Evolutionary conservation across 78 protist species (phyloP), one percentile per base, ranked within the genome.

Genomic region (Protostelium mycophagum): DNA sequence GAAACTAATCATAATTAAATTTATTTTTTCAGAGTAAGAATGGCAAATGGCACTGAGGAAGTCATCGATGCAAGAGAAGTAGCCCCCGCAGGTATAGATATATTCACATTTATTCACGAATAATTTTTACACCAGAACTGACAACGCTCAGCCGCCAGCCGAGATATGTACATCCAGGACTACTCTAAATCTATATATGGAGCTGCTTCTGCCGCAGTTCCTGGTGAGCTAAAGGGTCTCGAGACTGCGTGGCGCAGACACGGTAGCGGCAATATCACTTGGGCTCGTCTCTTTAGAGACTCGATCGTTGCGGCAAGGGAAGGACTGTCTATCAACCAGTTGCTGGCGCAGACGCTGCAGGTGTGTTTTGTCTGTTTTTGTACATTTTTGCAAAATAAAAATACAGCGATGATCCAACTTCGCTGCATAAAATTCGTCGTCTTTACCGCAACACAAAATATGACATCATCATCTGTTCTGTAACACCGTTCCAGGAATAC

Each of bases 201-300:
- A 1, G 36, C 51, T n/a, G n/a, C 1, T 31, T 34, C 91, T n/a
- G 9, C 87, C 28, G 88, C 91, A 28, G 90, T 90, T 9, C 91
- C 91, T 9, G 87, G 90, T 5, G 91, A 90, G 23, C 10, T 90
- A 10, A 86, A 84, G 9, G 91, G 91, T 16, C 9, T 90, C 51
- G 86, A 90, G 63, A 28, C 9, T 5, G 91, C 90, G 10, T 37
- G 51, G 36, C 36, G 10, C 36, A n/a, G 38, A 9, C 23, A 90
- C 9, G 91, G 73, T 51, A 51, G 73, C 16, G 73, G 91, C 5
- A 85, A 9, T 1, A 34, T 90, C 9, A 28, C 87, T 34, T 90
- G 91, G 91, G 31, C 36, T 9, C 1, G 31, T 31, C 16, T 90
- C 29, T 88, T 90, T 29, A 1, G 34, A 36, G 88, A 88, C 23